Conservation (phyloP, 2,329 filamentous ascomycete species). For the Helotiales sp. region DNA sequence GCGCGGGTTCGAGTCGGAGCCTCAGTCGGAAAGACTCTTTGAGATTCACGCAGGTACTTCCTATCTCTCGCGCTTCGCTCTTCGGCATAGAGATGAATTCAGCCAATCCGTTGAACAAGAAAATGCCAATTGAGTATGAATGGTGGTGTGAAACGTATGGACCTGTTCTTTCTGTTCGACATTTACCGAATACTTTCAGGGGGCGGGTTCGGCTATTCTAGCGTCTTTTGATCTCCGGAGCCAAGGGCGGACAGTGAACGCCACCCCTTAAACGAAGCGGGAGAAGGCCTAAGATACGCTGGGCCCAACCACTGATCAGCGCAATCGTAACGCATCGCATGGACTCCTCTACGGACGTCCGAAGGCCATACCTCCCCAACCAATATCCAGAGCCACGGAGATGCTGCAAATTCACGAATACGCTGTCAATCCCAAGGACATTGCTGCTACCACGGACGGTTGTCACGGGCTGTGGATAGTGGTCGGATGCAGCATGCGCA, state of each 20-base stretch:
- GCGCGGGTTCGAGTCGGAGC: not conserved
- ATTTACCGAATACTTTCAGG: not conserved
- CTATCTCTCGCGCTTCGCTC: too few species aligned
- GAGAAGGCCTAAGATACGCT: not conserved
- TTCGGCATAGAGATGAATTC: not conserved
- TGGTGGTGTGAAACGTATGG: not conserved
- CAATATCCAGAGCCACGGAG: not conserved
- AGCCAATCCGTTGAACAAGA: not conserved
- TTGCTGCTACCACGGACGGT: conserved; percentile 1
- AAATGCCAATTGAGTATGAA: not conserved
- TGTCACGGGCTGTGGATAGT: not conserved
- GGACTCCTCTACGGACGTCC: conserved; percentile 3
- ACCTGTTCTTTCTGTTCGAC: not conserved
- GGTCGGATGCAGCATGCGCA: conserved; percentile 1
- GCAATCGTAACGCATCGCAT: conserved; percentile 16
- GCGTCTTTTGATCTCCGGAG: not conserved
- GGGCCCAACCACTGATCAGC: not conserved
- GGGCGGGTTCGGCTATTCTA: not conserved
- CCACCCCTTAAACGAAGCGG: not conserved
- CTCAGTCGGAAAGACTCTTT: not conserved
- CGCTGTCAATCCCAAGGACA: not conserved
- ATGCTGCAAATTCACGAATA: not conserved
- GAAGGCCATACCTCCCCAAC: not conserved
- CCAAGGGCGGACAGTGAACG: conserved; percentile 1
- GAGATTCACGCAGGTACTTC: not conserved